phyloP scores from a whole-genome alignment of 2,329 filamentous ascomycete species.

The Penicillium janthinellum region DNA sequence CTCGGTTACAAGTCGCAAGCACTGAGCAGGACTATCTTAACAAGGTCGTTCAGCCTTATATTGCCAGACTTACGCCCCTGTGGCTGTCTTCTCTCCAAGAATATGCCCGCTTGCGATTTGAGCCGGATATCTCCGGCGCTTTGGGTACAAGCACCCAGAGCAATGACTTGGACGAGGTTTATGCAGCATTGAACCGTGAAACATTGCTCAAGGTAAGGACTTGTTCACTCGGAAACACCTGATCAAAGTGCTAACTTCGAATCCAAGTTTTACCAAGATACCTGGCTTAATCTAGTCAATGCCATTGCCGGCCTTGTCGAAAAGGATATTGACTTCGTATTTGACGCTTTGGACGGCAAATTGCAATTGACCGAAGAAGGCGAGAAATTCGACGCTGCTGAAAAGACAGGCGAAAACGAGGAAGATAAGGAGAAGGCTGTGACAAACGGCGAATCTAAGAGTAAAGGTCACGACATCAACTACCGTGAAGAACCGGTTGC shows the following conservation, averaged over 20 bases:
- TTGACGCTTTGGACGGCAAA: constrained; percentile 92
- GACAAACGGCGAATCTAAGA: constrained; percentile 34
- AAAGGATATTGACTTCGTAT: constrained; percentile 96
- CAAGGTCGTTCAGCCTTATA: constrained; percentile 85
- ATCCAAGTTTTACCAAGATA: constrained; percentile 83
- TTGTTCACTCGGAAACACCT: too few relatives aligned
- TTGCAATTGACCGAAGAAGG: constrained; percentile 37
- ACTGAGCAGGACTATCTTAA: constrained; percentile 86
- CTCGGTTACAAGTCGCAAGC: constrained; percentile 92
- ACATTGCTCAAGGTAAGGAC: constrained; percentile 70
- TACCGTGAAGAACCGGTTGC: constrained; percentile 97
- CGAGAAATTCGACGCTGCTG: constrained; percentile 19
- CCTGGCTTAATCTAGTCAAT: constrained; percentile 94
- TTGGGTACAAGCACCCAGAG: constrained; percentile 78
- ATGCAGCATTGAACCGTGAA: constrained; percentile 90
- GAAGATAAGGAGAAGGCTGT: constrained; percentile 19
- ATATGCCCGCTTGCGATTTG: constrained; percentile 89
- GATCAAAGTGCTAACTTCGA: not conserved
- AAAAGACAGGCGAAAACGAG: constrained; percentile 23
- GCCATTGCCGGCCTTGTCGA: constrained; percentile 97
- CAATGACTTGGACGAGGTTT: constrained; percentile 88
- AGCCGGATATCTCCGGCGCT: constrained; percentile 94
- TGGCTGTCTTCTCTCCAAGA: constrained; percentile 94
- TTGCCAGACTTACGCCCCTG: constrained; percentile 83
- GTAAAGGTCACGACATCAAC: constrained; percentile 80